Evolutionary conservation across 257 asterid genomes (phyloP).

Genomic region (Dorcoceras hygrometricum): DNA sequence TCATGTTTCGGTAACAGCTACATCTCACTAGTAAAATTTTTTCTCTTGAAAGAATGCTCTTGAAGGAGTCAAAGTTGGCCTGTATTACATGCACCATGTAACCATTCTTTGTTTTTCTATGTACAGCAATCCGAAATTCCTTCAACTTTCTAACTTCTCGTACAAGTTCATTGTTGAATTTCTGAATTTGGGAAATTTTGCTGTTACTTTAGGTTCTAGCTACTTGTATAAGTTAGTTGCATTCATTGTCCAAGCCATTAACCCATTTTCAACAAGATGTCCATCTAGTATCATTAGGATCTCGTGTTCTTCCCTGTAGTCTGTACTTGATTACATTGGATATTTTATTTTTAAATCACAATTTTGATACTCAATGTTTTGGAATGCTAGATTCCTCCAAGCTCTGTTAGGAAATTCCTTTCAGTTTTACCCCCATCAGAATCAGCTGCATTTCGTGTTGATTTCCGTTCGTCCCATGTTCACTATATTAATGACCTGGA

Average conservation of each 20-base stretch:
- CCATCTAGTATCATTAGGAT: slow-evolving; percentile 5
- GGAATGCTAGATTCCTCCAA: slow-evolving; percentile 68
- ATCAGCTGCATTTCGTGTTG: slow-evolving; percentile 71
- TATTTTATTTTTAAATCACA: slow-evolving; percentile 22
- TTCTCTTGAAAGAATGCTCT: background rate
- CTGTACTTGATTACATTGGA: slow-evolving; percentile 24
- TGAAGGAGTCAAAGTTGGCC: no score
- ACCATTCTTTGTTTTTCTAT: slow-evolving; percentile 5
- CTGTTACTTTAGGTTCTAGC: slow-evolving; percentile 2
- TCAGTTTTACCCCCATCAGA: slow-evolving; percentile 84
- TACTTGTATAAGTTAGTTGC: background rate
- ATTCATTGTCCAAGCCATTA: slow-evolving; percentile 17
- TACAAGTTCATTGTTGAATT: slow-evolving; percentile 16
- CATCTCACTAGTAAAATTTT: slow-evolving; percentile 2
- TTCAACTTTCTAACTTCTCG: slow-evolving; percentile 11
- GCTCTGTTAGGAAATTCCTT: slow-evolving; percentile 71
- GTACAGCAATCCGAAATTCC: slow-evolving; percentile 2
- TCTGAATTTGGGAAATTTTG: slow-evolving; percentile 7
- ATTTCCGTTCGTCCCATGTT: slow-evolving; percentile 90
- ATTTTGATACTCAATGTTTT: slow-evolving; percentile 26
- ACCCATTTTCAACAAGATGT: background rate
- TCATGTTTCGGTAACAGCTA: background rate
- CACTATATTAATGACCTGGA: slow-evolving; percentile 91
- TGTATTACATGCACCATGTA: background rate
- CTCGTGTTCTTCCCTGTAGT: slow-evolving; percentile 15